Evolutionary conservation across 148 eudicot genomes (phyloP), one percentile per base, ranked within the genome.

Genomic region (Arctostaphylos glauca): DNA sequence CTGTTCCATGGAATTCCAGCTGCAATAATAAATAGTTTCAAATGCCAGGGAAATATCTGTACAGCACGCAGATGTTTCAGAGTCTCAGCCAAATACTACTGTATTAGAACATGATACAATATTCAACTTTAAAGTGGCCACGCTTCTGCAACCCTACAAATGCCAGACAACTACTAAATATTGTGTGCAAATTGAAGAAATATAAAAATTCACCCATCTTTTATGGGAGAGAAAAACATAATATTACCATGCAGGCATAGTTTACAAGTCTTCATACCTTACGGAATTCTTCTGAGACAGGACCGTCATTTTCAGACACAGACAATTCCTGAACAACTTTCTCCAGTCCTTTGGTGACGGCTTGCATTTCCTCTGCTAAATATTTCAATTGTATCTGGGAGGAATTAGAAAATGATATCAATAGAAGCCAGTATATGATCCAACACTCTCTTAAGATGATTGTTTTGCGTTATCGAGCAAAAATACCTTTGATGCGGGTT

Each of bases 301-400:
- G 88, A 58, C 95, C 94, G 85, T 95, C 98, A 86, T 80, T 90
- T 84, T 95, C 95, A 41, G 95, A 89, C 87, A 88, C 78, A 46
- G 94, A 86, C 83, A 92, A 84, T 84, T 95, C 97, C 74, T 93
- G 94, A 58, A 91, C 83, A 75, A 95, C 89, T 85, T 89, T 93
- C 87, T 95, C 98, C 19, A 95, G 88, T 38, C 98, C 98, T 87
- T 91, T 92, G 87, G 87, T 93, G n/a, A 94, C 87, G n/a, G 98
- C 91, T 86, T 94, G 94, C 98, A 94, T 95, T 87, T 94, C 98
- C 88, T 94, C 98, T 7, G 98, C 98, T 87, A 95, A 87, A 73
- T 59, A 87, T 79, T 92, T 95, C 83, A 92, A 49, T 90, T 94
- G 98, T 66, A 95, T 86, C 98, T 95, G 91, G 43, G 86, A 52